phyloP scores from a whole-genome alignment of 177 flowering plant species.

The Vitis hybrid region DNA sequence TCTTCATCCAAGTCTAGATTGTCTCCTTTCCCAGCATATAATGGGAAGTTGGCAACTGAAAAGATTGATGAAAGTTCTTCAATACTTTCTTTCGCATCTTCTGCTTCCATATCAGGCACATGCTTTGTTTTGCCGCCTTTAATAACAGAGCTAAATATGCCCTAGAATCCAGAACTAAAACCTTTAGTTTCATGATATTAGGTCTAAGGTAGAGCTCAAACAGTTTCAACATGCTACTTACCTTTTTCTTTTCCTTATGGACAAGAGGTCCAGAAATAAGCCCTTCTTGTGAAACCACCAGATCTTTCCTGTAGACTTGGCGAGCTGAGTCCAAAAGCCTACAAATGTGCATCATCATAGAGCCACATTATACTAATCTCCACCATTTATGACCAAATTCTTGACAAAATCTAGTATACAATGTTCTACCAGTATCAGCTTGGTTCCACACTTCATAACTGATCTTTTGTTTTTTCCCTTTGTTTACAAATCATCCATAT shows the following conservation, averaged over 20 bases:
- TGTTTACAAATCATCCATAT: too few species aligned
- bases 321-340: conserved; percentile 55
- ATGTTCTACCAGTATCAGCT: neutral
- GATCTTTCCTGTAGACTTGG: conserved; percentile 54
- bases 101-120: conserved; percentile 39
- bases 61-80: conserved; percentile 63
- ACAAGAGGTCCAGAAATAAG: conserved; percentile 17
- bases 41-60: conserved; percentile 59
- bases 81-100: conserved; percentile 43
- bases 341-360: neutral
- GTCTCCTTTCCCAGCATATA: conserved; percentile 29
- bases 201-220: neutral
- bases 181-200: neutral
- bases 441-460: too few species aligned
- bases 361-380: neutral
- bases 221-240: conserved; percentile 14
- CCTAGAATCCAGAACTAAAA: conserved; percentile 34
- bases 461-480: too few species aligned
- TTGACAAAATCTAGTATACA: neutral
- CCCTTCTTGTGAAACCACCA: conserved; percentile 32
- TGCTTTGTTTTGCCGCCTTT: conserved; percentile 59
- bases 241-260: conserved; percentile 89
- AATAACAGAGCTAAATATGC: conserved; percentile 64
- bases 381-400: too few species aligned
- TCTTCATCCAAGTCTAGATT: conserved; percentile 32